phyloP scores from a whole-genome alignment of 495 filamentous ascomycete genomes.

The Penicillium atrosanguineum region DNA sequence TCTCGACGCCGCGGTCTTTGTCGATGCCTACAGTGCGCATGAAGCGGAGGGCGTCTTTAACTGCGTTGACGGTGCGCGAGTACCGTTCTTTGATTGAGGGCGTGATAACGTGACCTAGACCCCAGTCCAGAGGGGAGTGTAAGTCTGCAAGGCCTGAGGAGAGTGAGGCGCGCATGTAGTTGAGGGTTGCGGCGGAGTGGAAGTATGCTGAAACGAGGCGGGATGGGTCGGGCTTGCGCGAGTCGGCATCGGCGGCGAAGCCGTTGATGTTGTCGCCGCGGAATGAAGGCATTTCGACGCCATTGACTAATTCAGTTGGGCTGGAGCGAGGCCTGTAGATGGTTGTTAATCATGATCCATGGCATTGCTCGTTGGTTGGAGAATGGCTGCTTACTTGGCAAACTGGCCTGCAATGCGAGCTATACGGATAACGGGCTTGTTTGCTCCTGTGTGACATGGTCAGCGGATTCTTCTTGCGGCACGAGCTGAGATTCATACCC shows the following conservation, averaged over 20 bases:
- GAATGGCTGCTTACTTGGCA: conserved; percentile 57
- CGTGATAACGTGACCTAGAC: conserved; percentile 86
- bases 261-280: conserved; percentile 95
- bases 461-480: conserved; percentile 5
- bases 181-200: conserved; percentile 89
- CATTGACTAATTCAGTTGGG: conserved; percentile 78
- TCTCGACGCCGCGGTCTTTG: conserved; percentile 75
- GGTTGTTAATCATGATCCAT: conserved; percentile 8
- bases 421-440: conserved; percentile 93
- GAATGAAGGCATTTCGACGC: conserved; percentile 81
- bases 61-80: conserved; percentile 73
- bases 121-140: conserved; percentile 92
- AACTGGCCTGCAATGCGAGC: conserved; percentile 97
- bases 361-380: neutral
- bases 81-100: conserved; percentile 81
- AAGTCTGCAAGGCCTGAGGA: conserved; percentile 89
- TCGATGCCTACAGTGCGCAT: conserved; percentile 95
- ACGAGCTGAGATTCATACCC: conserved; percentile 11
- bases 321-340: conserved; percentile 68
- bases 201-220: conserved; percentile 91
- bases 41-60: conserved; percentile 89
- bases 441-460: conserved; percentile 45
- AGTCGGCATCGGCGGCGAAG: conserved; percentile 57
- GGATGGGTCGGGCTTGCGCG: conserved; percentile 74
- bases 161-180: conserved; percentile 82